phyloP scores from a whole-genome alignment of 768 basidiomycete species.

The Amanita phalloides region DNA sequence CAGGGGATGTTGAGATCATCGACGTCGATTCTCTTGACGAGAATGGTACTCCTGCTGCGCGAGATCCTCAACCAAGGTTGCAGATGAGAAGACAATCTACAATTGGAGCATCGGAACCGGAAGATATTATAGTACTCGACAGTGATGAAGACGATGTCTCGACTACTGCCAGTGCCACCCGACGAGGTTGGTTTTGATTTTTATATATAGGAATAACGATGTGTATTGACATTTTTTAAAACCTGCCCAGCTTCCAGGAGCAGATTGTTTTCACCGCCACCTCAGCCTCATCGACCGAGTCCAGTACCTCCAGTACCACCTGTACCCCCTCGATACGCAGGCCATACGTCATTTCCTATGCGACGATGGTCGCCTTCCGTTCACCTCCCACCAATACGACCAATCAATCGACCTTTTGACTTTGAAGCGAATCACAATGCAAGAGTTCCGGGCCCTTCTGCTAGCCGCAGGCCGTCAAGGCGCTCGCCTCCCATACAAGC shows the following conservation, averaged over 20 bases:
- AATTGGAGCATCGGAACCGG: neutral
- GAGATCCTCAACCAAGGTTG: neutral
- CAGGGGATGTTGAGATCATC: conserved; percentile 27
- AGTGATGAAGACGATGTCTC: neutral
- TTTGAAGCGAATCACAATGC: conserved; percentile 29
- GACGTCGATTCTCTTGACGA: conserved; percentile 31
- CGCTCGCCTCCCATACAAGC: conserved; percentile 16
- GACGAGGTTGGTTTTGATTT: neutral
- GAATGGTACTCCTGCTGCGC: conserved; percentile 3
- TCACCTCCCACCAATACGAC: conserved; percentile 34
- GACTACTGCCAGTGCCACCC: neutral
- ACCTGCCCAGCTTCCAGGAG: conserved; percentile 7
- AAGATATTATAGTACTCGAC: conserved; percentile 1
- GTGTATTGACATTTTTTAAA: neutral
- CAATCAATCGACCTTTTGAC: conserved; percentile 38
- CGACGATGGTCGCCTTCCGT: conserved; percentile 21
- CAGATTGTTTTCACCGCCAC: conserved; percentile 36
- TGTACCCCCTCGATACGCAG: conserved; percentile 26
- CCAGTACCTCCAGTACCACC: conserved; percentile 48
- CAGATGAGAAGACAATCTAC: conserved; percentile 4
- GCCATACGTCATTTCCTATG: conserved; percentile 26
- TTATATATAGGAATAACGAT: neutral
- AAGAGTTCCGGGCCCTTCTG: conserved; percentile 2
- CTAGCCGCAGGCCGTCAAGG: conserved; percentile 11
- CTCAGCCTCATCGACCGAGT: conserved; percentile 22